These are phyloP conservation scores for Durio zibethinus DNA, from an alignment of 345 rosid species.

Conservation along the genomic window DNA sequence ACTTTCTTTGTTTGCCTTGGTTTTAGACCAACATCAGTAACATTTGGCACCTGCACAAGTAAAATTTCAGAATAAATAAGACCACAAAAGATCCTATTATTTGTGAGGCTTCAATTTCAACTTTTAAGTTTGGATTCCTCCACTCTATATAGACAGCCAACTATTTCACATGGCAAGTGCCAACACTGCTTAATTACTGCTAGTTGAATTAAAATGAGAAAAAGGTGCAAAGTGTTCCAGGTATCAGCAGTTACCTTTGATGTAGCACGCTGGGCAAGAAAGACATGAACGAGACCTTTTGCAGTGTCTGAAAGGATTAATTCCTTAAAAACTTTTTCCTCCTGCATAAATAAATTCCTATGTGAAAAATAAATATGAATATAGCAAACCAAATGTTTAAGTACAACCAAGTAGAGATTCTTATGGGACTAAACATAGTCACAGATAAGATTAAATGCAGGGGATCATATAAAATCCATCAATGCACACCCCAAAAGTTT, in stretches of 20 bases:
- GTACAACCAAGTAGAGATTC: neutral
- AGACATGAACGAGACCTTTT: slow-evolving; percentile 80
- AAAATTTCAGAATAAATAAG: neutral
- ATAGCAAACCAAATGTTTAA: neutral
- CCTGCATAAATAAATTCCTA: slow-evolving; percentile 48
- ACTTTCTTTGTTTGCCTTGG: slow-evolving; percentile 73
- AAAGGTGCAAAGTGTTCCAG: neutral
- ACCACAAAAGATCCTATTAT: neutral
- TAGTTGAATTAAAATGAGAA: neutral
- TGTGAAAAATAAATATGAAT: slow-evolving; percentile 8
- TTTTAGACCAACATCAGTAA: slow-evolving; percentile 82
- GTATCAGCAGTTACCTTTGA: slow-evolving; percentile 55
- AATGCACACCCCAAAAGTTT: neutral
- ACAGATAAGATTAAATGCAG: neutral
- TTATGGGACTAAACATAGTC: neutral
- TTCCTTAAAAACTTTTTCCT: slow-evolving; percentile 70
- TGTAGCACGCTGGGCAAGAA: slow-evolving; percentile 79
- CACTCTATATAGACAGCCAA: neutral
- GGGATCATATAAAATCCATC: neutral
- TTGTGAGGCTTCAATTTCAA: slow-evolving; percentile 7
- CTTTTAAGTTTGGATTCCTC: neutral
- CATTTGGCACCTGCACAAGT: slow-evolving; percentile 70
- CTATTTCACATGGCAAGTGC: neutral
- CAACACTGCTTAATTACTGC: neutral
- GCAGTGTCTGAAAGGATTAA: slow-evolving; percentile 69